Base-by-base conservation (phyloP, 2,329 filamentous ascomycete genomes). In the Penicillium sp. region DNA sequence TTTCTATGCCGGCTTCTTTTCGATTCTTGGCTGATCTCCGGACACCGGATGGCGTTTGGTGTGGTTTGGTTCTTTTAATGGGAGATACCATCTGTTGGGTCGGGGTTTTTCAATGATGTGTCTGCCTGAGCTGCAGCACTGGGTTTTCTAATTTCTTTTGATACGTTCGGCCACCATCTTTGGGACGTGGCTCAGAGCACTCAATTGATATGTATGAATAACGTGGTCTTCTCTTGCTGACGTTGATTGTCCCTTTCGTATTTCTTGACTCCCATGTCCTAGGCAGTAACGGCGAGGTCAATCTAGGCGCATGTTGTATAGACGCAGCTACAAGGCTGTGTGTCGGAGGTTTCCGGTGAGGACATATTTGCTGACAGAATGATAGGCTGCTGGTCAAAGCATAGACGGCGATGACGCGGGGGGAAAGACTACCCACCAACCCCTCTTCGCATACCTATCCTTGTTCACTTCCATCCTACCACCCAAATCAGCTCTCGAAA, bases 171-270 rank as follows among this genome's bases (percentile, higher is more conserved):
- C 40, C 4, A 1, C 12, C 18, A 2, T 53, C 50, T 54, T 49
- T 49, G 41, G 27, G 31, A 35, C 8, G 13, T n/a, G 52, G 37
- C 36, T 44, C 22, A 25, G 5, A 6, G 8, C 8, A 6, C 22
- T 8, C 22, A 25, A 25, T 25, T 49, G 50, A 52, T 59, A 53
- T 60, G 58, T 59, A 60, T 50, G 54, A 60, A 57, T 56, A 59
- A 37, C 52, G 49, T 43, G 40, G 38, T 41, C 25, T 47, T 54
- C 46, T 41, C 31, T 42, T 39, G 13, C 13, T 39, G 25, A 35
- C 3, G 3, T 25, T 25, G n/a, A 31, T 31, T n/a, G 16, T 11
- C 14, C 14, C 7, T 18, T 14, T 34, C n/a, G 14, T 8, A 8
- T 3, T 10, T 35, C n/a, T 14, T 16, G 13, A n/a, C 31, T 16